Evolutionary conservation across 768 basidiomycete genomes (phyloP).

Genomic region (Podaxis carcinomalis): DNA sequence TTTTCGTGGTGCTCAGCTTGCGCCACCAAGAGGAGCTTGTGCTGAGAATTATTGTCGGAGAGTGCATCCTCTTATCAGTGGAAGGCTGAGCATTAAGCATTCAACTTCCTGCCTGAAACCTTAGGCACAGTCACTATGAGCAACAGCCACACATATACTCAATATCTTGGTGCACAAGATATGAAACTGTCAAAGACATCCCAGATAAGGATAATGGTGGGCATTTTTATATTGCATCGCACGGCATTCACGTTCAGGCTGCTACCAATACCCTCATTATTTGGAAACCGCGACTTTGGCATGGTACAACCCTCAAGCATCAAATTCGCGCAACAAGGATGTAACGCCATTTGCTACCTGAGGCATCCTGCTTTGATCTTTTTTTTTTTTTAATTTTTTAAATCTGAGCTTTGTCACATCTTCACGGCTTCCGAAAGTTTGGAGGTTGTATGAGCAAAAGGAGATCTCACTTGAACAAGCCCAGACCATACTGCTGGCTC

Average conservation of each 20-base stretch:
- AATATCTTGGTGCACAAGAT: not conserved
- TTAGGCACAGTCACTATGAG: not conserved
- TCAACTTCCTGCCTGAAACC: no score
- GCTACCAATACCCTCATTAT: not conserved
- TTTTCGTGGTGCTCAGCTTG: not conserved
- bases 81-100: not conserved
- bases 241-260: not conserved
- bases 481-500: not conserved
- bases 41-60: not conserved
- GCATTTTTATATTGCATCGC: not conserved
- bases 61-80: not conserved
- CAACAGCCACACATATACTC: not conserved
- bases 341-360: not conserved
- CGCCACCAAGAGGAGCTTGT: not conserved
- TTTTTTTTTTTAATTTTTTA: no score
- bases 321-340: not conserved
- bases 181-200: not conserved
- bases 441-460: not conserved
- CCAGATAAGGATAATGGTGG: not conserved
- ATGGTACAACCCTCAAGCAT: not conserved
- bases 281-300: not conserved
- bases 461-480: not conserved
- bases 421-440: not conserved
- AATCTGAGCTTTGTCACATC: not conserved
- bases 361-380: no score